Evolutionary conservation across 2,329 filamentous ascomycete species (phyloP).

Genomic region (Tolypocladium nubicola): DNA sequence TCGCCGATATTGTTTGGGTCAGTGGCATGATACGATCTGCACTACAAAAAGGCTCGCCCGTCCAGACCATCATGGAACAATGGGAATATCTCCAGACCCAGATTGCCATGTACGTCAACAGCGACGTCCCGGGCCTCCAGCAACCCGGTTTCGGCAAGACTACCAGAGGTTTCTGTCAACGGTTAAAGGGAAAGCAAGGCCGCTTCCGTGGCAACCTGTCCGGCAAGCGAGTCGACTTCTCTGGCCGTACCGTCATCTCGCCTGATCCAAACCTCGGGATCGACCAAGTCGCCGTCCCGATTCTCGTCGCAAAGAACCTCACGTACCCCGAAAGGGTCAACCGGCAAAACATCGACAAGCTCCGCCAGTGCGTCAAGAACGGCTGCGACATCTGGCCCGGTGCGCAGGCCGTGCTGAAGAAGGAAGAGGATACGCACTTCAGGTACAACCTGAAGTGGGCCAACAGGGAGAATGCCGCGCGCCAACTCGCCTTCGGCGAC

Average conservation of each 20-base stretch:
- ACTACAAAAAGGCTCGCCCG: conserved; percentile 69
- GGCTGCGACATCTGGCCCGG: conserved; percentile 77
- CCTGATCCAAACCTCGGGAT: conserved; percentile 91
- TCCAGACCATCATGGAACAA: conserved; percentile 90
- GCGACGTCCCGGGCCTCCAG: conserved; percentile 85
- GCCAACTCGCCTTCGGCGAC: conserved; percentile 70
- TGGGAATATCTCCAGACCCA: conserved; percentile 97
- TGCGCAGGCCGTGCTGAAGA: conserved; percentile 71
- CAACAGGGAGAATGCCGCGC: conserved; percentile 59
- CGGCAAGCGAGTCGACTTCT: conserved; percentile 97
- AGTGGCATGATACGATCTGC: conserved; percentile 80
- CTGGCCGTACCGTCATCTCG: conserved; percentile 92
- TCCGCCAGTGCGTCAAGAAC: conserved; percentile 62
- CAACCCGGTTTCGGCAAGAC: conserved; percentile 79
- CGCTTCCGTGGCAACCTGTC: conserved; percentile 95
- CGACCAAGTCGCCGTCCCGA: conserved; percentile 85
- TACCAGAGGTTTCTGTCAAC: conserved; percentile 88
- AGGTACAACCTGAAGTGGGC: conserved; percentile 69
- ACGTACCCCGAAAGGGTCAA: conserved; percentile 90
- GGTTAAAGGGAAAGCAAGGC: conserved; percentile 93
- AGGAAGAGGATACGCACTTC: conserved; percentile 55
- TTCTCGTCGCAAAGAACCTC: conserved; percentile 88
- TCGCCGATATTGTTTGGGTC: conserved; percentile 92
- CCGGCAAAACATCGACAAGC: conserved; percentile 73
- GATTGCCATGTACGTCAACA: conserved; percentile 97